These are phyloP conservation scores for Barnettozyma californica DNA, from an alignment of 805 yeast species.

Conservation along the genomic window DNA sequence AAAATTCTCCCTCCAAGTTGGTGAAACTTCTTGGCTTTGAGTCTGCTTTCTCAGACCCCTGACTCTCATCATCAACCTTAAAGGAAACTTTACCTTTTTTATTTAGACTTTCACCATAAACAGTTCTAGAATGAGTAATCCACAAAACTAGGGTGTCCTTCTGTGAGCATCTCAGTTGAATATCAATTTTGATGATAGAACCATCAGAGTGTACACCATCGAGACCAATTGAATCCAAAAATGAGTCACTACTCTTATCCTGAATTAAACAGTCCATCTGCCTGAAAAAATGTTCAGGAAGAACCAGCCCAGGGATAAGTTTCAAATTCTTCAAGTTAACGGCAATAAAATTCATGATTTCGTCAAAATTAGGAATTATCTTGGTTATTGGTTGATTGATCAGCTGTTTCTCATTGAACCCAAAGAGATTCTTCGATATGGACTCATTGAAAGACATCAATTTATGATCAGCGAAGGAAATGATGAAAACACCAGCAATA, in stretches of 20 bases:
- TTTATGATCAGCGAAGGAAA: constrained; percentile 39
- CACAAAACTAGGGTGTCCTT: constrained; percentile 61
- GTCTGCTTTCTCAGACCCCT: neutral
- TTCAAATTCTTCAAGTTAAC: constrained; percentile 35
- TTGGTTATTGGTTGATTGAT: constrained; percentile 44
- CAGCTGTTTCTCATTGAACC: constrained; percentile 44
- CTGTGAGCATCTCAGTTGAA: constrained; percentile 71
- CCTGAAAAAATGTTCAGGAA: constrained; percentile 90
- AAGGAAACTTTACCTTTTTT: constrained; percentile 13
- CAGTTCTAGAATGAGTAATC: constrained; percentile 74
- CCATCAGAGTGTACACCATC: constrained; percentile 72
- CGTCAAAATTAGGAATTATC: constrained; percentile 59
- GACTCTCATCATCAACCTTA: constrained; percentile 8
- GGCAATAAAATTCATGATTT: constrained; percentile 28
- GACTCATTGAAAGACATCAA: constrained; percentile 76
- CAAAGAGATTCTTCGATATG: constrained; percentile 73
- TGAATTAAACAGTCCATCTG: constrained; percentile 38
- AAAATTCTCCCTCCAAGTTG: constrained; percentile 25
- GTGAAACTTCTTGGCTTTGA: neutral
- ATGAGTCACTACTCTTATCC: constrained; percentile 39
- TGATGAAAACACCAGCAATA: constrained; percentile 79
- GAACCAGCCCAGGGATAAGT: constrained; percentile 61
- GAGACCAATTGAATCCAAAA: constrained; percentile 63
- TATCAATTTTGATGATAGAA: constrained; percentile 56
- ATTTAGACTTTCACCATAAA: constrained; percentile 17